Percentiles rank a stretch among this genome's conserved stretches.
phyloP scores from a whole-genome alignment of 1,139 yeast genomes.

The Kazachstania sp. region DNA sequence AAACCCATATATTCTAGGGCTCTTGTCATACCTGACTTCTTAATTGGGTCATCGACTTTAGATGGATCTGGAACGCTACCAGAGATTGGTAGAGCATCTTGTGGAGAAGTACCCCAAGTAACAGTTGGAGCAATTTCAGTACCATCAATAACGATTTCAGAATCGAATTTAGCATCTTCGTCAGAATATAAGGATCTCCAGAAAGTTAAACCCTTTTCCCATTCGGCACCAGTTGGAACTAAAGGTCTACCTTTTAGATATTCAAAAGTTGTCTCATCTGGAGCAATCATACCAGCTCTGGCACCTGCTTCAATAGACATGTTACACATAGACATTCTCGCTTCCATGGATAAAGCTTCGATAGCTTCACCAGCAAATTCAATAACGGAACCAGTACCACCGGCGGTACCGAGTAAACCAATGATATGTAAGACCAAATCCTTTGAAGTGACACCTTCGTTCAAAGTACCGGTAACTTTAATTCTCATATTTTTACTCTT shows the following conservation, averaged over 20 bases:
- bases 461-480: slow-evolving; percentile 69
- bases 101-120: slow-evolving; percentile 99
- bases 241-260: slow-evolving; percentile 90
- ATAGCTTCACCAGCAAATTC: slow-evolving; percentile 97
- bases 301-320: slow-evolving; percentile 99
- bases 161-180: slow-evolving; percentile 80
- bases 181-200: slow-evolving; percentile 87
- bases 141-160: slow-evolving; percentile 73
- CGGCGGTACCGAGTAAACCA: slow-evolving; percentile 97
- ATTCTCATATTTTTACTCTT: slow-evolving; percentile 95
- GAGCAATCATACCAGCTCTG: slow-evolving; percentile 98
- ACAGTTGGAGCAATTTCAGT: slow-evolving; percentile 87
- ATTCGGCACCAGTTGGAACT: slow-evolving; percentile 86
- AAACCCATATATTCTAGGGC: slow-evolving; percentile 91
- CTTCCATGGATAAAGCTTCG: slow-evolving; percentile 85
- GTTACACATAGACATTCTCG: slow-evolving; percentile 99
- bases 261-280: slow-evolving; percentile 80
- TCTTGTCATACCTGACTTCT: slow-evolving; percentile 78
- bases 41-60: slow-evolving; percentile 60
- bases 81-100: slow-evolving; percentile 92
- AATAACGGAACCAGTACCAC: slow-evolving; percentile 95
- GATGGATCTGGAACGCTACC: slow-evolving; percentile 87
- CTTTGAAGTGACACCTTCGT: slow-evolving; percentile 88
- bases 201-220: slow-evolving; percentile 88
- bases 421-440: slow-evolving; percentile 90